Evolutionary conservation across 257 asterid genomes (phyloP).

Genomic region (Ajuga chamaepitys): DNA sequence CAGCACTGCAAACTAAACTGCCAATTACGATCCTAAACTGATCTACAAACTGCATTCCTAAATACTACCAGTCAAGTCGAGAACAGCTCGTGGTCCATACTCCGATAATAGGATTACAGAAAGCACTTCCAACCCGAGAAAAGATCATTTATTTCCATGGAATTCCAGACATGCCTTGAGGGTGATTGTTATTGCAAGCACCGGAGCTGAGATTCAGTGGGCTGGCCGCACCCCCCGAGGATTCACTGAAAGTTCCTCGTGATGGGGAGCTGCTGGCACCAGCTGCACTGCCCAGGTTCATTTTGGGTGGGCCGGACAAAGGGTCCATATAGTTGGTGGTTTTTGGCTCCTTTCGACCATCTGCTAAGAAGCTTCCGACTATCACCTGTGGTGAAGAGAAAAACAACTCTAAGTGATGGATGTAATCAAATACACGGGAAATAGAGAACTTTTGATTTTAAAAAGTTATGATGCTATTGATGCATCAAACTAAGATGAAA

Average conservation of each 20-base stretch:
- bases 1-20: background rate
- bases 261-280: conserved; percentile 50
- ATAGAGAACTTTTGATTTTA: too few relatives aligned
- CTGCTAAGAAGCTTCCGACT: conserved; percentile 45
- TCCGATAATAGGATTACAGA: conserved; percentile 11
- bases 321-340: conserved; percentile 23
- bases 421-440: background rate
- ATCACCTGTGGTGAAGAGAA: conserved; percentile 31
- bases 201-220: conserved; percentile 40
- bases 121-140: background rate
- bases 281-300: conserved; percentile 21
- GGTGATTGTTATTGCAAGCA: conserved; percentile 25
- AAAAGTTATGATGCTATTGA: too few relatives aligned
- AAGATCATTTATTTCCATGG: conserved; percentile 42
- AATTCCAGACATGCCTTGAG: conserved; percentile 25
- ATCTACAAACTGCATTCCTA: conserved; percentile 13
- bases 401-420: background rate
- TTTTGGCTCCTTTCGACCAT: conserved; percentile 32
- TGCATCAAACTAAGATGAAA: too few relatives aligned
- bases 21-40: background rate
- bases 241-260: conserved; percentile 36
- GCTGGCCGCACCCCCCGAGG: conserved; percentile 51
- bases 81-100: conserved; percentile 9
- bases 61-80: background rate
- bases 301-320: conserved; percentile 25